phyloP scores from a whole-genome alignment of 2,329 filamentous ascomycete genomes.

The Ascochyta rabiei region DNA sequence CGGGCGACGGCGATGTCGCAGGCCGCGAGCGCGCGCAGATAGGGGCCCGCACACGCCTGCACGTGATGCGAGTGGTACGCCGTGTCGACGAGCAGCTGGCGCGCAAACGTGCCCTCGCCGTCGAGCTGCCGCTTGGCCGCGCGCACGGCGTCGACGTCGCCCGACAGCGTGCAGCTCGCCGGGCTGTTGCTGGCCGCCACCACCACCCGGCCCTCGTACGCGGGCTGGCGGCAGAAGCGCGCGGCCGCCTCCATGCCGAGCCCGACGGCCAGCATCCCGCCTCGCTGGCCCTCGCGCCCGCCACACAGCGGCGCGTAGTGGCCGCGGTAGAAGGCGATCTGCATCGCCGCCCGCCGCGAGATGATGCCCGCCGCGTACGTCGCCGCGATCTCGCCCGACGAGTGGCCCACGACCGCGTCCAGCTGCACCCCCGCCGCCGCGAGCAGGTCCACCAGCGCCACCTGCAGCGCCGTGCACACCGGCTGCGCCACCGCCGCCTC shows the following conservation, averaged over 20 bases:
- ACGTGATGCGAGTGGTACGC: neutral
- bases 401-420: neutral
- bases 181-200: neutral
- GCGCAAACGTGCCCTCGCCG: neutral
- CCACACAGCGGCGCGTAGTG: too few relatives aligned
- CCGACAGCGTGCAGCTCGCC: neutral
- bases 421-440: neutral
- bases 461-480: neutral
- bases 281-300: neutral
- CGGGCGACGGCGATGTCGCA: neutral
- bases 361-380: neutral
- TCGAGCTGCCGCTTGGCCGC: neutral
- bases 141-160: neutral
- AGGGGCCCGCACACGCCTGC: neutral
- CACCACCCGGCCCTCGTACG: neutral
- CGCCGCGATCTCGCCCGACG: neutral
- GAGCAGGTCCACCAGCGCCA: neutral
- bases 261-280: neutral
- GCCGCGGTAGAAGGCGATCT: neutral
- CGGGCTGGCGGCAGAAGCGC: neutral
- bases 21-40: neutral
- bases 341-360: neutral
- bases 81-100: neutral
- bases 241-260: neutral
- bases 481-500: neutral